These are phyloP conservation scores for Solanum rostratum DNA, from an alignment of 257 asterid genomes.

Conservation along the genomic window DNA sequence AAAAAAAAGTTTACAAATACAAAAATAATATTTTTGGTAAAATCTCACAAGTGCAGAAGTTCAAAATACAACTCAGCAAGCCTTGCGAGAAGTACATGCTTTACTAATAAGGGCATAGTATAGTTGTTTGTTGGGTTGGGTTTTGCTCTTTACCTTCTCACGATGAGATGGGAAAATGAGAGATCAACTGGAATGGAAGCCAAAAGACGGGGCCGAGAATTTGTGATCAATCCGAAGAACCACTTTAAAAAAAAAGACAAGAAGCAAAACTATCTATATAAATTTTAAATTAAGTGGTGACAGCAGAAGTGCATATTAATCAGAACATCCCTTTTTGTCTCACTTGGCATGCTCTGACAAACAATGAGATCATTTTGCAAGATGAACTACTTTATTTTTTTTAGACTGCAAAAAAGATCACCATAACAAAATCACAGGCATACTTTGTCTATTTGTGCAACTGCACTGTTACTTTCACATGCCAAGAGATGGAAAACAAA, in stretches of 20 bases:
- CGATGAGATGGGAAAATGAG: too few relatives aligned
- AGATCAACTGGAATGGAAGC: too few relatives aligned
- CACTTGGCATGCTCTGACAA: background rate
- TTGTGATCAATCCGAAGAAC: too few relatives aligned
- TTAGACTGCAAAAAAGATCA: background rate
- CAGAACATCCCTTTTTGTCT: background rate
- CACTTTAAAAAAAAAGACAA: background rate
- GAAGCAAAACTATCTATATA: background rate
- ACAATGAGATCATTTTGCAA: background rate
- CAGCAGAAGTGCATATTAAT: background rate
- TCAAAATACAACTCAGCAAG: background rate
- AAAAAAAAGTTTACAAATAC: too few relatives aligned
- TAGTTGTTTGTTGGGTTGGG: too few relatives aligned
- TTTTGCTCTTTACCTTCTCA: too few relatives aligned
- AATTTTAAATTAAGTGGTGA: background rate
- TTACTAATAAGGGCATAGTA: too few relatives aligned
- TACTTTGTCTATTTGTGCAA: background rate
- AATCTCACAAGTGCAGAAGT: too few relatives aligned
- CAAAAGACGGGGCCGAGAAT: too few relatives aligned
- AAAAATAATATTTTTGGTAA: background rate
- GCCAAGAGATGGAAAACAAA: background rate
- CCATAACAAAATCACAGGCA: background rate
- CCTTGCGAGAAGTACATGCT: too few relatives aligned
- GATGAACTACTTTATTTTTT: background rate
- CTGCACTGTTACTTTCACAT: slow-evolving; percentile 5